Evolutionary conservation across 2,329 filamentous ascomycete species (phyloP).

Genomic region (Alternaria longipes): DNA sequence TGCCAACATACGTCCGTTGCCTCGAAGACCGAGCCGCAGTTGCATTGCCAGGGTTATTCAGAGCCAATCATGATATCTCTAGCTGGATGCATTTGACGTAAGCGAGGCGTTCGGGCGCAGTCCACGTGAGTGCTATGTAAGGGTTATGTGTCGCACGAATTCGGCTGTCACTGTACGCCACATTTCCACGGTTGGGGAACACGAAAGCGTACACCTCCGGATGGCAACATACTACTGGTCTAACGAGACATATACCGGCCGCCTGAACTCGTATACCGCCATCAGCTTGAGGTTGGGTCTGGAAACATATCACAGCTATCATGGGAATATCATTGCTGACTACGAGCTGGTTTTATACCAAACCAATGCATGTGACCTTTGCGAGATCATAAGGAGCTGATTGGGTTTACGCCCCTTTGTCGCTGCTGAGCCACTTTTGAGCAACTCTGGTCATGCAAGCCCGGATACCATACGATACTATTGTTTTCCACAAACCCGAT

Average conservation of each 20-base stretch:
- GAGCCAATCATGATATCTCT: not conserved
- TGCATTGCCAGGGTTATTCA: not conserved
- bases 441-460: not conserved
- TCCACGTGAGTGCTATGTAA: constrained; percentile 15
- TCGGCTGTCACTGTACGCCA: constrained; percentile 13
- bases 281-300: not conserved
- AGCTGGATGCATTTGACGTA: not conserved
- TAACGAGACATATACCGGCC: not conserved
- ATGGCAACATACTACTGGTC: not conserved
- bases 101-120: constrained; percentile 15
- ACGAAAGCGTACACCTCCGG: constrained; percentile 1
- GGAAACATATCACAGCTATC: not conserved
- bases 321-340: not conserved
- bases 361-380: not conserved
- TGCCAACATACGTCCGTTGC: constrained; percentile 1
- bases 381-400: not conserved
- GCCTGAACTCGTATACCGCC: not conserved
- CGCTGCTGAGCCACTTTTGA: not conserved
- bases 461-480: not conserved
- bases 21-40: not conserved
- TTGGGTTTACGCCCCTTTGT: not conserved
- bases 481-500: not conserved
- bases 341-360: not conserved
- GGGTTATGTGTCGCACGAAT: constrained; percentile 5
- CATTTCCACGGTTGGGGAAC: not conserved